A percentile compares a stretch with the other conserved stretches of the same genome.
phyloP scores from a whole-genome alignment of 148 eudicot genomes.

The Cornus suecica region DNA sequence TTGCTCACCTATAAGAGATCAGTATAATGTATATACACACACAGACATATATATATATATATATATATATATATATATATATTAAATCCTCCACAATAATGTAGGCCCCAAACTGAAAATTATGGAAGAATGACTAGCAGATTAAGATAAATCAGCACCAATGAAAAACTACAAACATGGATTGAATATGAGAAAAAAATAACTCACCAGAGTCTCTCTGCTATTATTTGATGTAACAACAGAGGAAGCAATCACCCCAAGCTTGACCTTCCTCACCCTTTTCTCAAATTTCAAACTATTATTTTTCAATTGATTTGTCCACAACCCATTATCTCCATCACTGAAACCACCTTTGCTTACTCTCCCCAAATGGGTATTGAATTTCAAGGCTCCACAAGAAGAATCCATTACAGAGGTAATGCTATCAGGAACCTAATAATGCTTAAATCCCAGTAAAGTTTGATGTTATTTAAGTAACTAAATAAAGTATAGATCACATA shows the following conservation, averaged over 20 bases:
- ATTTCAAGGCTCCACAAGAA: constrained; percentile 55
- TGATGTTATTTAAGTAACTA: constrained; percentile 24
- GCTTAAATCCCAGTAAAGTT: constrained; percentile 16
- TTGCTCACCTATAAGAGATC: too few species aligned
- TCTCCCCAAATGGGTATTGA: constrained; percentile 47
- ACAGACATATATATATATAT: too few species aligned
- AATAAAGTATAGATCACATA: constrained; percentile 40
- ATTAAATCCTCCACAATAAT: too few species aligned
- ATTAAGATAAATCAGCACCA: too few species aligned
- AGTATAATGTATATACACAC: too few species aligned
- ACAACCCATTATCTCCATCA: constrained; percentile 41
- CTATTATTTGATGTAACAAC: constrained; percentile 56
- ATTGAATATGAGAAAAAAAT: background rate
- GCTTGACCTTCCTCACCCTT: constrained; percentile 34
- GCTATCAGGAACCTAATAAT: too few species aligned
- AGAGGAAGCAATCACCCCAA: constrained; percentile 56
- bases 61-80: too few species aligned
- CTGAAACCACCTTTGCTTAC: constrained; percentile 18
- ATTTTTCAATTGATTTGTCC: constrained; percentile 15
- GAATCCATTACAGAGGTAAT: constrained; percentile 68
- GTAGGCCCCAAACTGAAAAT: too few species aligned
- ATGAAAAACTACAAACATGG: background rate
- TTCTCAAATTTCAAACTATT: constrained; percentile 34
- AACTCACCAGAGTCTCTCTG: constrained; percentile 55
- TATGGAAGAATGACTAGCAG: too few species aligned